Evolutionary conservation across 1,284 basidiomycete genomes (phyloP), one percentile per base, ranked within the genome.

Genomic region (Cutaneotrichosporon sp.): DNA sequence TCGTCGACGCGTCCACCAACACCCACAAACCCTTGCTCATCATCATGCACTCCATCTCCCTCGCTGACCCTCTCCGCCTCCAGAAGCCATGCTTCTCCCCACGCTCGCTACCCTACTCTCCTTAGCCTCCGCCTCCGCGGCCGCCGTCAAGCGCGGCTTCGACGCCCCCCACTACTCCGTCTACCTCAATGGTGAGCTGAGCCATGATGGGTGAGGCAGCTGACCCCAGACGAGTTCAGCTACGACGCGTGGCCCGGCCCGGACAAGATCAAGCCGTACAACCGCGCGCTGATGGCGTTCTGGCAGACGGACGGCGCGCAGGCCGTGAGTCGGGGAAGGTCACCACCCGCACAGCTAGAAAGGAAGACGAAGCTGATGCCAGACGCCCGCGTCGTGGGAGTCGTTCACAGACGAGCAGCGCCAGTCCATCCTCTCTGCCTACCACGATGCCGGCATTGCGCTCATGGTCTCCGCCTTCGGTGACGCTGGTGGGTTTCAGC

Each of bases 231-330:
- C 75, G 75, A 70, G 72, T 74, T 52, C 57, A 66, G 10, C 67
- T 69, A 5, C 58, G 69, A 14, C 70, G 68, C 4, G 65, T 81
- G 36, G 62, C 63, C 42, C 45, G 58, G 47, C 0, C 55, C 64
- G 18, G 58, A 58, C 55, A 66, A 58, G 51, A 47, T 66, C 43
- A 4, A 33, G 56, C 64, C 64, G 1, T 78, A 71, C 74, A 81
- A 80, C 72, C 75, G 77, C 24, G 81, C 81, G 69, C 78, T 82
- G 58, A 75, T 83, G 36, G 80, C 82, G 3, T 83, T 83, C 68
- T 82, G 82, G 81, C 75, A 80, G 64, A 69, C 75, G 38, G 62
- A 64, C 24, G 71, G 73, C 10, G 74, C 81, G 0, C 75, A 75
- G 6, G 76, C 75, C 10, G 76, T 64, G 33, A 36, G 58, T 56